Conservation (phyloP, 345 rosid species). For the Isatis tinctoria region DNA sequence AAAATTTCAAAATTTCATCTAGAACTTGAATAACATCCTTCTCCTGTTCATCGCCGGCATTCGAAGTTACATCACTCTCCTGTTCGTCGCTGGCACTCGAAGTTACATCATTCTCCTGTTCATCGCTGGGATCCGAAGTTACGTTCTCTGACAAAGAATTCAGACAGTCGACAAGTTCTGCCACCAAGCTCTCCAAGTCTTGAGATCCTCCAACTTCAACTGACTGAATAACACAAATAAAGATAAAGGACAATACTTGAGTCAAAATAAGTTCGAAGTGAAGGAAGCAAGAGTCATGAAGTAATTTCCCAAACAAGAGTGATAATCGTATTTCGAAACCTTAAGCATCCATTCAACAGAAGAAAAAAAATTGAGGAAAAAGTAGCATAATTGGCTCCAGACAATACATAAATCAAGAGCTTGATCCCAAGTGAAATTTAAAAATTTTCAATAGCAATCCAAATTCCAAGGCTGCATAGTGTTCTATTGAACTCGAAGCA, state of each 20-base stretch:
- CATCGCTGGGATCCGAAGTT: constrained; percentile 31
- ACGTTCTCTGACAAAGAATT: constrained; percentile 38
- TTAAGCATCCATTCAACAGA: neutral
- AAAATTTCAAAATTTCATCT: constrained; percentile 28
- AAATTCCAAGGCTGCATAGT: neutral
- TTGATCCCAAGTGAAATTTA: neutral
- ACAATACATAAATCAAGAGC: neutral
- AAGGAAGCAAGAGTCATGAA: neutral
- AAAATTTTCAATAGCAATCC: neutral
- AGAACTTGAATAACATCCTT: constrained; percentile 44
- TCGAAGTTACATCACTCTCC: constrained; percentile 23
- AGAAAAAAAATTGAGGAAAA: neutral
- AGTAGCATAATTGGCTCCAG: neutral
- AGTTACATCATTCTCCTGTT: constrained; percentile 27
- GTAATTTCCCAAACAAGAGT: no score
- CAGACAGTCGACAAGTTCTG: constrained; percentile 49
- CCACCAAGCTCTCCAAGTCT: constrained; percentile 37
- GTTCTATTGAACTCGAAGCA: neutral
- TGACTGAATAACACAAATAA: constrained; percentile 26
- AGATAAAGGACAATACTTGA: neutral
- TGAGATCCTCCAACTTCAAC: constrained; percentile 40
- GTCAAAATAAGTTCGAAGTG: neutral
- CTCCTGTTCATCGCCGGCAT: constrained; percentile 29
- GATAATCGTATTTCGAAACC: neutral
- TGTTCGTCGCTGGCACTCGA: constrained; percentile 33